Conservation (phyloP, 176 grass and related monocot genomes). For the Areca catechu region DNA sequence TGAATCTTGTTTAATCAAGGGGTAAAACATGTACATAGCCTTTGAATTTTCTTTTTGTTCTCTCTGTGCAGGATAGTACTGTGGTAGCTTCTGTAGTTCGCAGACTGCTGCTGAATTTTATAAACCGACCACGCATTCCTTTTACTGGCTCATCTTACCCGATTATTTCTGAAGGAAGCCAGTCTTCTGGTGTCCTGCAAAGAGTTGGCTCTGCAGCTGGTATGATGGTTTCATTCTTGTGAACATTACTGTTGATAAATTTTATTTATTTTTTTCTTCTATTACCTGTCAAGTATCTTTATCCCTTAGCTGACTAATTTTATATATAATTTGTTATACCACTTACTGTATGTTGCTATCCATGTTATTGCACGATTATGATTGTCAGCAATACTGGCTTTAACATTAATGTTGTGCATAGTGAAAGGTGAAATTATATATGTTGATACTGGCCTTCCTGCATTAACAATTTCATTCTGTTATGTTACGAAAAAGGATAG, state of each 20-base stretch:
- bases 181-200: constrained; percentile 72
- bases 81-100: constrained; percentile 52
- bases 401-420: too few relatives aligned
- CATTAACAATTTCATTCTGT: too few relatives aligned
- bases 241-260: background rate
- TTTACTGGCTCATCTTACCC: constrained; percentile 50
- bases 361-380: too few relatives aligned
- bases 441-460: too few relatives aligned
- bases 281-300: too few relatives aligned
- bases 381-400: too few relatives aligned
- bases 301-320: too few relatives aligned
- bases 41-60: background rate
- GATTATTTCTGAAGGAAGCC: constrained; percentile 57
- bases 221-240: constrained; percentile 27
- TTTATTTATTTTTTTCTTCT: background rate
- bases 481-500: too few relatives aligned
- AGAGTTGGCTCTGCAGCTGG: constrained; percentile 91
- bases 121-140: constrained; percentile 56
- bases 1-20: background rate
- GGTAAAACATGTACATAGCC: too few relatives aligned
- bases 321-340: too few relatives aligned
- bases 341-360: too few relatives aligned
- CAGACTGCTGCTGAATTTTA: constrained; percentile 79
- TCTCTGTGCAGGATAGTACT: constrained; percentile 54
- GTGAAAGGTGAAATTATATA: too few relatives aligned